phyloP scores from a whole-genome alignment of 208 protist species.

The Plasmodiophora brassicae region DNA sequence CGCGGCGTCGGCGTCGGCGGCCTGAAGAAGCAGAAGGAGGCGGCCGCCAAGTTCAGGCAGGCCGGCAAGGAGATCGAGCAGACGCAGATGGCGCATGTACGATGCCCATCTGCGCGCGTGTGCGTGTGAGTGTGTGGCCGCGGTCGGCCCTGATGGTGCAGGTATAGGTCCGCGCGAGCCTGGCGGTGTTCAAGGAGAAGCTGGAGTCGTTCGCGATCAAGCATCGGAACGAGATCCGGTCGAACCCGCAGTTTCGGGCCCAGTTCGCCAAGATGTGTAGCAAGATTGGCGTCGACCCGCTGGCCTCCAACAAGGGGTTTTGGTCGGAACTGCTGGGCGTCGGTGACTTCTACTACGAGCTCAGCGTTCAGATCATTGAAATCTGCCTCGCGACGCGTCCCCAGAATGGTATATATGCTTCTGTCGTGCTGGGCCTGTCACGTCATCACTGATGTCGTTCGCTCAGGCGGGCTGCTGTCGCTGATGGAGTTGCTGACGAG shows the following conservation, averaged over 20 bases:
- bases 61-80: background rate
- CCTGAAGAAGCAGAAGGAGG: slow-evolving; percentile 13
- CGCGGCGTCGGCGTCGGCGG: slow-evolving; percentile 14
- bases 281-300: slow-evolving; percentile 57
- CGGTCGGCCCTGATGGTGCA: no score
- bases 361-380: slow-evolving; percentile 56
- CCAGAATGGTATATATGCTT: slow-evolving; percentile 48
- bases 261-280: slow-evolving; percentile 57
- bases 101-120: no score
- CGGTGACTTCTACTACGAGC: slow-evolving; percentile 65
- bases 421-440: background rate
- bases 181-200: slow-evolving; percentile 47
- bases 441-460: background rate
- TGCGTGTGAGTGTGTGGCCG: no score
- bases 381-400: slow-evolving; percentile 48
- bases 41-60: background rate
- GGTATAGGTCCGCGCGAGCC: background rate
- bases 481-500: background rate
- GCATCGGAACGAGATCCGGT: slow-evolving; percentile 48
- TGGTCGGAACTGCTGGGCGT: slow-evolving; percentile 60
- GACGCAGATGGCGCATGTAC: slow-evolving; percentile 15
- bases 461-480: background rate
- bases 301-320: slow-evolving; percentile 57
- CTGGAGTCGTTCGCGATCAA: slow-evolving; percentile 54
- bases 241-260: slow-evolving; percentile 54